Evolutionary conservation across 257 asterid genomes (phyloP), one percentile per base, ranked within the genome.

Genomic region (Ophiorrhiza pumila): DNA sequence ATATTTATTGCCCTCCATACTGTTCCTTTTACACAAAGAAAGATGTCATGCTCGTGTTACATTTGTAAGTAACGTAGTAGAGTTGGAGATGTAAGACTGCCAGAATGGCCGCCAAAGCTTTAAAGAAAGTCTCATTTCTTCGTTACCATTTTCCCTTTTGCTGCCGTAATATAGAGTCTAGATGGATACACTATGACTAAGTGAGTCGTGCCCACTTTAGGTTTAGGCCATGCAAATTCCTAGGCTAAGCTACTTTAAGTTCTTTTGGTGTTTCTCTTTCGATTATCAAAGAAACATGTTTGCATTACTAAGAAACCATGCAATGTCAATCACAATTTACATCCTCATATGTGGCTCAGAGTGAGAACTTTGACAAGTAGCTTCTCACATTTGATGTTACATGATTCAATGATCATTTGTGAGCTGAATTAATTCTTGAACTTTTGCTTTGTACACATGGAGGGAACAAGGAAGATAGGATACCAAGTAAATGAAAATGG

Each of bases 401-500:
- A 52, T 1, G 23, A 52, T 52, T 20, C 18, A 5, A 9, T 52
- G 6, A 23, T 42, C 35, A 65, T n/a, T n/a, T n/a, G n/a, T n/a
- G n/a, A n/a, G n/a, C n/a, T n/a, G n/a, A 11, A 41, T 45, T 13
- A 45, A 43, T 27, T 68, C 11, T 25, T 49, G 22, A 10, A 11
- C 2, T 31, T 59, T 60, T 46, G 15, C 46, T 18, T 39, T 71
- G 27, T 45, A 61, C 6, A 50, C 5, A 52, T 22, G 41, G 15
- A 76, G 68, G 64, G 35, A 45, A 49, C 53, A 27, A n/a, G 71
- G 64, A 45, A 63, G 66, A 87, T 85, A 85, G 76, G 60, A 31
- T 31, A 74, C 79, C 85, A 76, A 74, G 83, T 56, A 81, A 81
- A 79, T 71, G 83, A 78, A 71, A 72, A 70, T 59, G 85, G 73